Evolutionary conservation across 208 protist genomes (phyloP), one percentile per base, ranked within the genome.

Genomic region (Phytomonas serpens): DNA sequence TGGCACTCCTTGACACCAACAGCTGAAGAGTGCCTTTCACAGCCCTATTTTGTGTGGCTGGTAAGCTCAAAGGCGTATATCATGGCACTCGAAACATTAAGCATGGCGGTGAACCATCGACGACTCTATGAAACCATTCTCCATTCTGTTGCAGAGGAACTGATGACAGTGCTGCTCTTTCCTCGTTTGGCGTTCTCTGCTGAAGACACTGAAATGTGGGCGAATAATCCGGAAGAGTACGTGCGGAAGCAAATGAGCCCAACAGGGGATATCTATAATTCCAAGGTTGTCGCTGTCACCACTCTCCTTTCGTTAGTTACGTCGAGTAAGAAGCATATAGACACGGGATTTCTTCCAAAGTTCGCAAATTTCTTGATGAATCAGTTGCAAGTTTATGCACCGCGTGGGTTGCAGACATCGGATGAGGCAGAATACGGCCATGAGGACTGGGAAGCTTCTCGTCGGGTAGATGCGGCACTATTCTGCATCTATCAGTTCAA

Each of bases 181-280:
- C 93, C 91, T 33, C 80, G 93, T 23, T 72, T 98, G 33, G 84
- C 82, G 75, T 97, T 94, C 71, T 92, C 84, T n/a, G 51, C 67
- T 3, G 80, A 82, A 31, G 94, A 98, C 68, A 73, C 72, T 30
- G 94, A 97, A 78, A 73, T 97, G 4, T 98, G 87, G 88, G 68
- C 80, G 38, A 68, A 79, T 65, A 97, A 98, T 78, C 93, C 93
- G 32, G 83, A 93, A 63, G 94, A 98, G 77, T 98, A 93, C 77
- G 76, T 98, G 33, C 84, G 90, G 64, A 86, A 85, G 78, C 90
- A 96, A 77, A 87, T 82, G 61, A 93, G 84, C 73, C 77, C 92
- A 6, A 66, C 71, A 11, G 85, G 86, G 27, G 88, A 97, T 73
- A 72, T 97, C 13, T 97, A 85, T 73, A 97, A 79, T 66, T 77